A percentile compares a stretch with the other conserved stretches of the same genome.
These are phyloP conservation scores for Azolla pinnata DNA, from an alignment of 75 land plant genomes.

Conservation along the genomic window DNA sequence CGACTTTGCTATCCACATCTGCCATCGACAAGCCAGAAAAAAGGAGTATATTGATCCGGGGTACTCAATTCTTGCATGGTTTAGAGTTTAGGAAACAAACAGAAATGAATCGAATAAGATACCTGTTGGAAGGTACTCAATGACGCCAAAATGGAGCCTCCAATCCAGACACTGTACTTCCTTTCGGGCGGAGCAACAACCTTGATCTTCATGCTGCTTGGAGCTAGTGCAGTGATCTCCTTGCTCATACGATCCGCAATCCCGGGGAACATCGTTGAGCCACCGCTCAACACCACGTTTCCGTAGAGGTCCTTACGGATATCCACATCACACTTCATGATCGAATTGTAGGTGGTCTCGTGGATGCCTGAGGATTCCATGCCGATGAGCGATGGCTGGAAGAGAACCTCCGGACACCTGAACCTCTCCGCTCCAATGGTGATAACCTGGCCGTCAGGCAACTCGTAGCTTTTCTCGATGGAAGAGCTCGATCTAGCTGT, in stretches of 20 bases:
- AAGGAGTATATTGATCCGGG: constrained; percentile 40
- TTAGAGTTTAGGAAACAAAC: neutral
- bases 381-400: constrained; percentile 43
- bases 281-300: constrained; percentile 26
- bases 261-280: constrained; percentile 30
- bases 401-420: constrained; percentile 47
- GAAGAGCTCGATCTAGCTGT: constrained; percentile 8
- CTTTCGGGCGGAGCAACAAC: constrained; percentile 47
- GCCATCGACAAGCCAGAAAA: neutral
- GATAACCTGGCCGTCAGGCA: constrained; percentile 44
- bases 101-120: neutral
- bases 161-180: constrained; percentile 67
- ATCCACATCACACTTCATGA: constrained; percentile 59
- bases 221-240: constrained; percentile 12
- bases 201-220: constrained; percentile 25
- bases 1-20: constrained; percentile 40
- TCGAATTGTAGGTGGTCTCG: constrained; percentile 41
- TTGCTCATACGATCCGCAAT: constrained; percentile 44
- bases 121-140: constrained; percentile 66
- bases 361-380: constrained; percentile 48
- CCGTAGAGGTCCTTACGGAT: constrained; percentile 34
- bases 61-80: no score
- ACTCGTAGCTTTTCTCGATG: constrained; percentile 58
- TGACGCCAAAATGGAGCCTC: constrained; percentile 58
- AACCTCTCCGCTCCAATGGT: constrained; percentile 49